A percentile compares a stretch with the other conserved stretches of the same genome.
Evolutionary conservation across 2,329 filamentous ascomycete genomes (phyloP).

Genomic region (Aureobasidium sp.): DNA sequence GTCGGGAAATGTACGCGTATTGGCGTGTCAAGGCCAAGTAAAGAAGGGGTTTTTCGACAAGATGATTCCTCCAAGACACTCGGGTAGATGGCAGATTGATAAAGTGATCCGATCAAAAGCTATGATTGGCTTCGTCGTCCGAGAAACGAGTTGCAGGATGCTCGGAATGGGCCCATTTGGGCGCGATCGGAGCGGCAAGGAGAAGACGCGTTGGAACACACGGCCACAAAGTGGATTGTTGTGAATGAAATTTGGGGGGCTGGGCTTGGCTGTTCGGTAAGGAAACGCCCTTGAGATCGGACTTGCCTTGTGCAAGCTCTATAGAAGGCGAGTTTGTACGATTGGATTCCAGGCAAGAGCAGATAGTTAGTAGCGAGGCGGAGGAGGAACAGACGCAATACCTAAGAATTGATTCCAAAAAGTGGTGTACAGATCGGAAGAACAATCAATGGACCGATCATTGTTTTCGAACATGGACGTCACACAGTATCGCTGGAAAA

Average conservation of each 20-base stretch:
- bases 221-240: background rate
- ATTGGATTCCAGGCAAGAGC: too few relatives aligned
- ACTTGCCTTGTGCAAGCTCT: too few relatives aligned
- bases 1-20: background rate
- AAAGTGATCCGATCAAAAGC: background rate
- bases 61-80: background rate
- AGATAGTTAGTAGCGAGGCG: too few relatives aligned
- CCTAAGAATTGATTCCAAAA: too few relatives aligned
- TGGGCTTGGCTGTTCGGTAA: background rate
- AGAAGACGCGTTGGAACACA: background rate
- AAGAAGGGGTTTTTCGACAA: background rate
- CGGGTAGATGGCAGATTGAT: constrained; percentile 16
- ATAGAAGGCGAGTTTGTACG: too few relatives aligned
- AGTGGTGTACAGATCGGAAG: too few relatives aligned
- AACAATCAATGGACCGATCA: too few relatives aligned
- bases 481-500: too few relatives aligned
- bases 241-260: background rate
- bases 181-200: constrained; percentile 4
- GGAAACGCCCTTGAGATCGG: background rate
- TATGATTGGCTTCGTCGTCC: constrained; percentile 9
- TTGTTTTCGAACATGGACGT: too few relatives aligned
- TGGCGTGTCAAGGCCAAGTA: background rate
- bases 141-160: background rate
- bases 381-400: too few relatives aligned
- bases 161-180: background rate